Conservation (phyloP, 371 early-diverging fungal genomes). For the Mucor irregularis region DNA sequence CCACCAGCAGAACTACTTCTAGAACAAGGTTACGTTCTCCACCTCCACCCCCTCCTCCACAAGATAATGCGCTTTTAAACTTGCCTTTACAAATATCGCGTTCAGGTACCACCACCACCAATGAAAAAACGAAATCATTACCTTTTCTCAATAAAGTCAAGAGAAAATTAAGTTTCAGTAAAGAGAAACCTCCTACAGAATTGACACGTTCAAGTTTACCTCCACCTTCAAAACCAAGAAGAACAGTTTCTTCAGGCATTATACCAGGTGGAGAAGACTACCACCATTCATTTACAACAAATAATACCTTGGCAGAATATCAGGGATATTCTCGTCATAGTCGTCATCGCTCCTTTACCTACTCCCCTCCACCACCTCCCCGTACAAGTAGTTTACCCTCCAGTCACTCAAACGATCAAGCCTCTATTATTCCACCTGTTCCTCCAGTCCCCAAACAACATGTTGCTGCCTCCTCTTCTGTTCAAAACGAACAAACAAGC, state of each 20-base stretch:
- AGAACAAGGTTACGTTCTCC: background rate
- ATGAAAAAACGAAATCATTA: background rate
- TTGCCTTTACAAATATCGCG: no score
- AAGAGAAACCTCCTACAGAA: background rate
- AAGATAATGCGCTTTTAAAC: background rate
- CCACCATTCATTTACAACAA: no score
- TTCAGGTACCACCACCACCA: background rate
- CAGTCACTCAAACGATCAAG: background rate
- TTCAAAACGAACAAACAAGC: no score
- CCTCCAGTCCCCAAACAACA: conserved; percentile 19
- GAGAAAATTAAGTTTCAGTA: conserved; percentile 9
- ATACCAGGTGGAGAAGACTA: background rate
- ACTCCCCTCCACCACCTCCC: conserved; percentile 32
- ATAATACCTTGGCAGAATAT: conserved; percentile 14
- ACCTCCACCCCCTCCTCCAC: conserved; percentile 15
- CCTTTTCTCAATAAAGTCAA: conserved; percentile 11
- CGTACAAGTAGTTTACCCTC: conserved; percentile 14
- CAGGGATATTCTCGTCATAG: conserved; percentile 21
- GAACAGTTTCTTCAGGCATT: conserved; percentile 6
- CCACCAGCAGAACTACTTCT: no score
- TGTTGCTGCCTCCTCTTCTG: background rate
- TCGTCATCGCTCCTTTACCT: conserved; percentile 23
- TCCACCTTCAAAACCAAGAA: background rate
- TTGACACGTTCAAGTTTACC: background rate
- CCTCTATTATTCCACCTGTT: conserved; percentile 11